Evolutionary conservation across 371 early-diverging fungal genomes (phyloP).

Genomic region (Blyttiomyces sp.): DNA sequence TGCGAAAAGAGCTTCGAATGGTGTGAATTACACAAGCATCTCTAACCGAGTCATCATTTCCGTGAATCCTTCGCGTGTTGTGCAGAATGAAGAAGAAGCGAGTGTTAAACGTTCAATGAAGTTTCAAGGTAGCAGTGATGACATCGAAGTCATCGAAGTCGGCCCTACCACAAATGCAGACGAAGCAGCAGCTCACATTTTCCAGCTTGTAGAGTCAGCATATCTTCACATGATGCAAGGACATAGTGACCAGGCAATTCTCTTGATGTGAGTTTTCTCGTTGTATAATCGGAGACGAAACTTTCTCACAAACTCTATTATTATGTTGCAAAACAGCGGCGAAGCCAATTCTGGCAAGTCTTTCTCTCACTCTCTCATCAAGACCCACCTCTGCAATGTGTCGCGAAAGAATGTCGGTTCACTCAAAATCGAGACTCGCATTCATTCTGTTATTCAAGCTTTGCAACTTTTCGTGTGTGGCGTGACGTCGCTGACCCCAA

Average conservation of each 20-base stretch:
- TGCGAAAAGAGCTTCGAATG: constrained; percentile 55
- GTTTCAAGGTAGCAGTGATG: not conserved
- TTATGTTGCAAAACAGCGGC: constrained; percentile 53
- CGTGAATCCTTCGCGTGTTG: constrained; percentile 44
- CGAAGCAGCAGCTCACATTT: constrained; percentile 29
- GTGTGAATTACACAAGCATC: constrained; percentile 63
- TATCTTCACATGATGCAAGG: constrained; percentile 38
- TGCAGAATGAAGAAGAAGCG: not conserved
- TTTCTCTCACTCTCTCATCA: constrained; percentile 59
- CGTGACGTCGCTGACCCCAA: no score
- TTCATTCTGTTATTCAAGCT: not conserved
- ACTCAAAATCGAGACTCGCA: constrained; percentile 51
- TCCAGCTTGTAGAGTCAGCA: constrained; percentile 39
- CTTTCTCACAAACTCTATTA: not conserved
- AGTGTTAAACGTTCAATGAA: not conserved
- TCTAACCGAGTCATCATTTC: constrained; percentile 53
- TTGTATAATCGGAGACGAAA: not conserved
- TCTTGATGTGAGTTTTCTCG: constrained; percentile 27
- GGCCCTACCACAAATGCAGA: not conserved
- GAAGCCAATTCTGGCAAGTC: constrained; percentile 82
- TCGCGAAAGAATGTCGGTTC: constrained; percentile 71
- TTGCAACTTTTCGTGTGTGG: not conserved
- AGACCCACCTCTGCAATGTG: constrained; percentile 64
- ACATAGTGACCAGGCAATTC: constrained; percentile 44
- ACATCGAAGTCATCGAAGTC: not conserved